These are phyloP conservation scores for Penicillium paxilli DNA, from an alignment of 495 filamentous ascomycete species.

Conservation along the genomic window DNA sequence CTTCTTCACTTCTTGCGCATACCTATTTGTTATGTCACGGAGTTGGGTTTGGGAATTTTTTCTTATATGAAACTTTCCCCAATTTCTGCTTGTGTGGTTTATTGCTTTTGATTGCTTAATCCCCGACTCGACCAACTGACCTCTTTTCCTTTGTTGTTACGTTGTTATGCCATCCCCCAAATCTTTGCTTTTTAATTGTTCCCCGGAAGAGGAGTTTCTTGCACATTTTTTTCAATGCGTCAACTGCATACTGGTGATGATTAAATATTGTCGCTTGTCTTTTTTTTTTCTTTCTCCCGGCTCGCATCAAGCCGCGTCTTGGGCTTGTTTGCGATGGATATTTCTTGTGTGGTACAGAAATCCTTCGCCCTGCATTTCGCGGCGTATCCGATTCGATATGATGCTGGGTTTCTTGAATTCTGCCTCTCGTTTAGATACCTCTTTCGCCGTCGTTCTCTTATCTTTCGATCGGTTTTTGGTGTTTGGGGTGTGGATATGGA, in stretches of 20 bases:
- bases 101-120: too few relatives aligned
- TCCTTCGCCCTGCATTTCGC: neutral
- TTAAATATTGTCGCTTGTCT: neutral
- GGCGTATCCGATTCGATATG: neutral
- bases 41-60: slow-evolving; percentile 20
- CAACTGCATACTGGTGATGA: neutral
- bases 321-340: neutral
- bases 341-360: neutral
- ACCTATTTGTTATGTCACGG: slow-evolving; percentile 24
- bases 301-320: neutral
- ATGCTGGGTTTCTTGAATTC: neutral
- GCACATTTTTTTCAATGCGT: slow-evolving; percentile 34
- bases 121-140: slow-evolving; percentile 16
- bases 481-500: slow-evolving; percentile 1
- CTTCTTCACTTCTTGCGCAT: slow-evolving; percentile 29
- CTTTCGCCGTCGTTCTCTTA: neutral
- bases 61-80: slow-evolving; percentile 4
- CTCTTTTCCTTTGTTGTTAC: slow-evolving; percentile 23
- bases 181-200: slow-evolving; percentile 16
- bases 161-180: slow-evolving; percentile 30
- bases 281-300: neutral
- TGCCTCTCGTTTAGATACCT: slow-evolving; percentile 11
- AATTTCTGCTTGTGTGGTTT: neutral
- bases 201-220: slow-evolving; percentile 25
- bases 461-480: neutral